Percentiles rank a stretch among this genome's conserved stretches.
Conservation (phyloP, 768 basidiomycete genomes). For the Sistotremastrum niveocremeum region DNA sequence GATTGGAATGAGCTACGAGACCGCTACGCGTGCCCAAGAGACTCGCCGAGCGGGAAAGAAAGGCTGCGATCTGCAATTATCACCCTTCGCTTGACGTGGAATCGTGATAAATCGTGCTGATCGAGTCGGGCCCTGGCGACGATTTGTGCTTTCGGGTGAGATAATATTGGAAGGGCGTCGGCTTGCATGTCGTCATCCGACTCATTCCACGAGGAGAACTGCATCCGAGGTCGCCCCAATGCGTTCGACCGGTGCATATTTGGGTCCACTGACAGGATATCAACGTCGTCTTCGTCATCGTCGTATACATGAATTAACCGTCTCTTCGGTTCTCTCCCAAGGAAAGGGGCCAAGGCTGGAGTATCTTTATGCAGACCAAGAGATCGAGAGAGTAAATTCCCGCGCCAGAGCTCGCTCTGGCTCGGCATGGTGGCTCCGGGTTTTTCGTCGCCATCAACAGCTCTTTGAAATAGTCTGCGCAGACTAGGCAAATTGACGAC, state of each 20-base stretch:
- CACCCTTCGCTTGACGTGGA: slow-evolving; percentile 25
- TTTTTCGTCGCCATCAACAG: slow-evolving; percentile 23
- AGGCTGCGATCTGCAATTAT: slow-evolving; percentile 28
- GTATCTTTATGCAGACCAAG: slow-evolving; percentile 39
- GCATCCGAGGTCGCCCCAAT: not conserved
- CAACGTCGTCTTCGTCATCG: slow-evolving; percentile 19
- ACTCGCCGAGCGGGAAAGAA: slow-evolving; percentile 27
- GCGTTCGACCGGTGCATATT: not conserved
- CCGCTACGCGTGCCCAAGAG: too few relatives aligned
- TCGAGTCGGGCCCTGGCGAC: not conserved
- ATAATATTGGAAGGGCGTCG: too few relatives aligned
- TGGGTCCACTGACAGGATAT: slow-evolving; percentile 17
- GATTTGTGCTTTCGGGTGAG: too few relatives aligned
- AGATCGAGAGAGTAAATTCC: slow-evolving; percentile 27
- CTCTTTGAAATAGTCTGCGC: slow-evolving; percentile 34
- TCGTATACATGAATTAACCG: slow-evolving; percentile 26
- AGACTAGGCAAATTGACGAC: slow-evolving; percentile 32
- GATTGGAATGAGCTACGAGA: too few relatives aligned
- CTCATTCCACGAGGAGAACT: not conserved
- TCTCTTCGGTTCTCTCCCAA: slow-evolving; percentile 29
- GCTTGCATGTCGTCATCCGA: not conserved
- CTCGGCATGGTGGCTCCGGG: not conserved
- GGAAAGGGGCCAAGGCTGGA: slow-evolving; percentile 36
- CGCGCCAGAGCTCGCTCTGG: slow-evolving; percentile 8
- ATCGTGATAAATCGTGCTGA: slow-evolving; percentile 17